Conservation (phyloP, 352 stramenopile genomes). For the Saprolegnia parasitica region DNA sequence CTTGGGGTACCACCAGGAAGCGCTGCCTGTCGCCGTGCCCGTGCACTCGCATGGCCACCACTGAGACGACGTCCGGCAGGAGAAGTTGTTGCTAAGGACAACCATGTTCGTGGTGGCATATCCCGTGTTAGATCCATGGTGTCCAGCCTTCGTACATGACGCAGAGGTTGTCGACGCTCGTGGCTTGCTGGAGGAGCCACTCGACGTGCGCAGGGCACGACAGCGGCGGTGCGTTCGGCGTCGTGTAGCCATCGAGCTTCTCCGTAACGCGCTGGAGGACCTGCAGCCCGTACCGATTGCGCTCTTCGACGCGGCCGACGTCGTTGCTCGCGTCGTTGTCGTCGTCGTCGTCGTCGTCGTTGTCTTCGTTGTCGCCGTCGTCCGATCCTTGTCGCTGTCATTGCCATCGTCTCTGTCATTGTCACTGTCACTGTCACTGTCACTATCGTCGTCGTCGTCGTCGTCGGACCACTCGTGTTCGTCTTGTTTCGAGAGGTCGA, state of each 20-base stretch:
- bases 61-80: not conserved
- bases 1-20: constrained; percentile 19
- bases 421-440: constrained; percentile 6
- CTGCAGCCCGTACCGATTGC: constrained; percentile 56
- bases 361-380: constrained; percentile 20
- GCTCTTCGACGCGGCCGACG: constrained; percentile 33
- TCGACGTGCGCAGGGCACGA: constrained; percentile 69
- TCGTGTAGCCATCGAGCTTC: constrained; percentile 57
- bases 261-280: constrained; percentile 69
- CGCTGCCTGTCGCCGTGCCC: constrained; percentile 8
- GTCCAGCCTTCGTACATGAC: constrained; percentile 89
- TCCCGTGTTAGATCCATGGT: constrained; percentile 71
- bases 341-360: constrained; percentile 14
- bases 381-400: constrained; percentile 13
- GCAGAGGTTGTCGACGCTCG: constrained; percentile 75
- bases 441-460: not conserved
- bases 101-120: not conserved
- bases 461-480: constrained; percentile 2
- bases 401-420: constrained; percentile 5
- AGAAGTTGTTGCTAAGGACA: not conserved
- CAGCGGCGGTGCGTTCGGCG: constrained; percentile 40
- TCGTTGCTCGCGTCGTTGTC: not conserved
- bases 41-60: constrained; percentile 8
- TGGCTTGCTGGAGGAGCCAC: constrained; percentile 75
- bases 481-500: constrained; percentile 11